These are phyloP conservation scores for Hordeum pubiflorum DNA, from an alignment of 202 grass and related monocot genomes.

Conservation along the genomic window DNA sequence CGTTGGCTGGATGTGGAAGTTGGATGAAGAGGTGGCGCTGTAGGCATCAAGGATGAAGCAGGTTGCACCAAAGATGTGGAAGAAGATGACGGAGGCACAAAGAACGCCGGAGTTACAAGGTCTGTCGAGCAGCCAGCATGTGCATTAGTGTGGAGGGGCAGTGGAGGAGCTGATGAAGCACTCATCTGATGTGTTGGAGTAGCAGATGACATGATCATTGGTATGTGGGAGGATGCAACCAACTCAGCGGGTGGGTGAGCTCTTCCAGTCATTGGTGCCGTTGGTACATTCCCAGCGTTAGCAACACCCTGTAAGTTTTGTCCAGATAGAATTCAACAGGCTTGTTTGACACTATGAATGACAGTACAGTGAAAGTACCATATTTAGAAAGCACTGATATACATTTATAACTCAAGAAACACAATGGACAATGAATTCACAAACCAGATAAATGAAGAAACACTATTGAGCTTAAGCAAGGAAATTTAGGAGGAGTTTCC, in stretches of 20 bases:
- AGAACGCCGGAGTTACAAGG: constrained; percentile 63
- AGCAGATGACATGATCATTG: constrained; percentile 28
- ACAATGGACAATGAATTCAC: background rate
- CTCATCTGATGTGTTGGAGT: constrained; percentile 33
- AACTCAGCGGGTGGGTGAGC: constrained; percentile 18
- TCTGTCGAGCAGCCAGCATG: constrained; percentile 33
- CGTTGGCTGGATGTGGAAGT: constrained; percentile 27
- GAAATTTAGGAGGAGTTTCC: background rate
- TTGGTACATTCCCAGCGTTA: constrained; percentile 41
- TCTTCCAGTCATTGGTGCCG: constrained; percentile 31
- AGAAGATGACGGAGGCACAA: constrained; percentile 43
- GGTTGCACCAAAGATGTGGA: constrained; percentile 31
- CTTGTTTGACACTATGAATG: background rate
- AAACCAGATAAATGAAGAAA: background rate
- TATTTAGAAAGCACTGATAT: background rate
- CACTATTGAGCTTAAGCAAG: background rate
- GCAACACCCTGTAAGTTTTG: constrained; percentile 36
- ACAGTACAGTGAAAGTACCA: background rate
- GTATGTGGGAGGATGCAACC: constrained; percentile 33
- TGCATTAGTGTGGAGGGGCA: constrained; percentile 31
- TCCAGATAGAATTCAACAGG: constrained; percentile 14
- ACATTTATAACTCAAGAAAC: background rate
- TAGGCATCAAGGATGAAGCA: constrained; percentile 36
- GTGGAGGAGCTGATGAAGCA: constrained; percentile 45
- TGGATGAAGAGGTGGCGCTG: constrained; percentile 37